Base-by-base conservation (phyloP, 176 grass and related monocot species). In the Miscanthus lutarioriparius region DNA sequence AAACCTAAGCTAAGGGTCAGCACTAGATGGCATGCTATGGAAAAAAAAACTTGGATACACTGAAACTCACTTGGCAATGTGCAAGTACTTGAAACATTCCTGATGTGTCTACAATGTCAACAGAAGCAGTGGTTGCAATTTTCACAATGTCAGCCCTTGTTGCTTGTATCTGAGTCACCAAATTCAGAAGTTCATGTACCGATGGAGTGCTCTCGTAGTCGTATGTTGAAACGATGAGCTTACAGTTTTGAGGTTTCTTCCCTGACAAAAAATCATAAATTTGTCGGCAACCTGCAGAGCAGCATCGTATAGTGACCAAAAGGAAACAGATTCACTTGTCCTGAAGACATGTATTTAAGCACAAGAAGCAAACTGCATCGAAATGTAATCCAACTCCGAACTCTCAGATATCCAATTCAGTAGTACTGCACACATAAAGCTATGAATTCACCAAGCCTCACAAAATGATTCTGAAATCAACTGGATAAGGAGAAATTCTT, bases 121-220 rank as follows among this genome's bases (percentile, higher is more conserved):
- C 76, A 81, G n/a, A n/a, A n/a, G 92, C 92, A 66, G 92, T 94
- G 2, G 95, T 97, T 82, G 78, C 74, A 74, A 97, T 92, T 84
- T 92, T 97, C 59, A 97, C 95, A 62, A 97, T 92, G 62, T 97
- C 96, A 68, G 93, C 96, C 56, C 91, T 93, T 53, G 86, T 84
- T 62, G 83, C 89, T 87, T 82, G 87, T 70, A 94, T 98, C 83
- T 87, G 91, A 35, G 86, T 78, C 14, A 90, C 71, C 70, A 98
- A 82, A 67, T 59, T 86, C 40, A 72, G 79, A 77, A 98, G 88
- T 64, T 92, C 93, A 45, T 92, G 80, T 35, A 82, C 66, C 1
- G 89, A 94, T 30, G 93, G 93, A 53, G 96, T 98, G 37, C 43
- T 91, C 73, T 98, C 84, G 10, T 86, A 98, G 81, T 98, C 95